phyloP scores from a whole-genome alignment of 1,139 yeast species.

The Suhomyces bokatorum region DNA sequence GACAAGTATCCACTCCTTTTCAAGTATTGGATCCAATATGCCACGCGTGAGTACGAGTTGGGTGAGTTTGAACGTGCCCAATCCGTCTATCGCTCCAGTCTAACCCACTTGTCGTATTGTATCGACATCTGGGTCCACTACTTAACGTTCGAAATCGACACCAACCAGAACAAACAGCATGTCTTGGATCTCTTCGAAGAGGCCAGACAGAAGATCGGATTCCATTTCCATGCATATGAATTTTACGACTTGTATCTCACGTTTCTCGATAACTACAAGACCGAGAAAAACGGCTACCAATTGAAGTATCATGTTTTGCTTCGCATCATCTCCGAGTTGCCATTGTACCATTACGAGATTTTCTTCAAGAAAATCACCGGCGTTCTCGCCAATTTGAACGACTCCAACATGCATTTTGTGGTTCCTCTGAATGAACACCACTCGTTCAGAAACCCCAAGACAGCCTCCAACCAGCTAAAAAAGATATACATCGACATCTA shows the following conservation, averaged over 20 bases:
- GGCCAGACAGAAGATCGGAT: conserved; percentile 67
- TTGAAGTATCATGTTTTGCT: conserved; percentile 49
- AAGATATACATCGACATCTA: conserved; percentile 54
- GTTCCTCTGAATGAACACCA: conserved; percentile 23
- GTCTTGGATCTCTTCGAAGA: conserved; percentile 53
- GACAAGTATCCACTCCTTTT: conserved; percentile 66
- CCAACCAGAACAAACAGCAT: conserved; percentile 32
- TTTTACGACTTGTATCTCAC: conserved; percentile 74
- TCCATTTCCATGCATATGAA: conserved; percentile 69
- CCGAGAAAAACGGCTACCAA: conserved; percentile 33
- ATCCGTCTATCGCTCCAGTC: conserved; percentile 54
- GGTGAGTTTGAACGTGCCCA: conserved; percentile 55
- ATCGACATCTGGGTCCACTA: conserved; percentile 75
- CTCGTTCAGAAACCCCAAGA: conserved; percentile 19
- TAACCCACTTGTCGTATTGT: conserved; percentile 54
- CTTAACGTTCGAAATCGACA: conserved; percentile 53
- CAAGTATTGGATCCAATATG: conserved; percentile 80
- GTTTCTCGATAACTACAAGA: conserved; percentile 44
- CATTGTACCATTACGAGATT: conserved; percentile 72
- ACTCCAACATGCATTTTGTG: conserved; percentile 19
- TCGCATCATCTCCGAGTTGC: conserved; percentile 65
- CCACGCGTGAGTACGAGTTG: conserved; percentile 61
- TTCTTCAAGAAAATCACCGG: conserved; percentile 48
- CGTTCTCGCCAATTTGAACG: conserved; percentile 38
- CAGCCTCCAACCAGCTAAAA: conserved; percentile 34